phyloP scores from a whole-genome alignment of 73 alveolate species.

The Blepharisma stoltei region DNA sequence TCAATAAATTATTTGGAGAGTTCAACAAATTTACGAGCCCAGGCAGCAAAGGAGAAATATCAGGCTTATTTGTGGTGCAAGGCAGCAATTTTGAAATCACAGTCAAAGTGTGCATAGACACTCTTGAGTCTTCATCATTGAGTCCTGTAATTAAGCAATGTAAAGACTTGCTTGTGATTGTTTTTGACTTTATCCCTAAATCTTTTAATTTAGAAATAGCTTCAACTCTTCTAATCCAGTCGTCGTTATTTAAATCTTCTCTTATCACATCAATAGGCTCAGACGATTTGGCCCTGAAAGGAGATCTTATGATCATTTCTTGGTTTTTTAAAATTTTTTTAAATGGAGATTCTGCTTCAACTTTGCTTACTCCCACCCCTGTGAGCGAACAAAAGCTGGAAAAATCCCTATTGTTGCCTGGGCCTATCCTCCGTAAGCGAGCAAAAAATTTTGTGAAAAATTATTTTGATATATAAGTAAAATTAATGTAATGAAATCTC shows the following conservation, averaged over 20 bases:
- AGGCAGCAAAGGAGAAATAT: background rate
- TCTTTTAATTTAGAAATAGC: conserved; percentile 18
- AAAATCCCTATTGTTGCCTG: no score
- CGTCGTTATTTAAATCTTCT: conserved; percentile 5
- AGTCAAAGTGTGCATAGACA: conserved; percentile 29
- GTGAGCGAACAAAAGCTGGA: no score
- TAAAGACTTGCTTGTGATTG: background rate
- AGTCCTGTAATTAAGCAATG: conserved; percentile 16
- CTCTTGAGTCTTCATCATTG: conserved; percentile 19
- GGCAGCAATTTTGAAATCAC: conserved; percentile 19
- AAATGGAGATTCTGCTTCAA: conserved; percentile 22
- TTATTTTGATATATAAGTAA: no score
- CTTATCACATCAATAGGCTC: conserved; percentile 6
- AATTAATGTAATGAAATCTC: no score
- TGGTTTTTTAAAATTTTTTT: background rate
- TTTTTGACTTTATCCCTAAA: background rate
- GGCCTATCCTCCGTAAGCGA: no score
- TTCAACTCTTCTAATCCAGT: conserved; percentile 21
- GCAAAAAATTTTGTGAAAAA: no score
- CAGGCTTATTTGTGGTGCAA: conserved; percentile 14
- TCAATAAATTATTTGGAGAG: conserved; percentile 1
- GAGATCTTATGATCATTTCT: background rate
- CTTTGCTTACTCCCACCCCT: no score
- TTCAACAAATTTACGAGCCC: background rate
- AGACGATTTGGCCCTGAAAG: background rate